A percentile compares a stretch with the other conserved stretches of the same genome.
These are phyloP conservation scores for Candida montana DNA, from an alignment of 805 yeast genomes.

Conservation along the genomic window DNA sequence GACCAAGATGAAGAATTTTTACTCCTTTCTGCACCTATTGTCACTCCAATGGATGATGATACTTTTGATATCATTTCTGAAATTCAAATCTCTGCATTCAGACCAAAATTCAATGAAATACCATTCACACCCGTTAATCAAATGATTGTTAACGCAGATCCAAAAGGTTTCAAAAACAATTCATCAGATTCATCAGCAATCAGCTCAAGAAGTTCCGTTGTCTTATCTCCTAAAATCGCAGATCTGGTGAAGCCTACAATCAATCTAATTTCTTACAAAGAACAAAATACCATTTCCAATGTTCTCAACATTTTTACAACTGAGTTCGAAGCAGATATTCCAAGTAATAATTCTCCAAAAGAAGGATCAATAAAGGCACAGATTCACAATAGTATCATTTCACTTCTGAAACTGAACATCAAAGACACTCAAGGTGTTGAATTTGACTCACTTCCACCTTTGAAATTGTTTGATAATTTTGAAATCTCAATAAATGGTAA, in stretches of 20 bases:
- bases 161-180: constrained; percentile 15
- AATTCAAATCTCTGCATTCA: constrained; percentile 13
- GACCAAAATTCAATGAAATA: constrained; percentile 6
- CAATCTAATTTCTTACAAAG: constrained; percentile 10
- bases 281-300: constrained; percentile 9
- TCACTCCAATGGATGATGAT: neutral
- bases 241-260: constrained; percentile 7
- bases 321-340: constrained; percentile 9
- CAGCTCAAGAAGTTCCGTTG: too few relatives aligned
- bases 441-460: constrained; percentile 20
- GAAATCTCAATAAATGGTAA: constrained; percentile 38
- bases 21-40: neutral
- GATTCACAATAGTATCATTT: constrained; percentile 13
- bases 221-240: constrained; percentile 5
- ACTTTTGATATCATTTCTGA: constrained; percentile 7
- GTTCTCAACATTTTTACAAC: constrained; percentile 20
- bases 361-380: constrained; percentile 8
- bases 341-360: too few relatives aligned
- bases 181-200: neutral
- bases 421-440: constrained; percentile 12
- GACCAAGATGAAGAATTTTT: neutral
- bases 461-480: constrained; percentile 37
- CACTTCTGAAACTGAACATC: constrained; percentile 1
- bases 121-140: constrained; percentile 23
- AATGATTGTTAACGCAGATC: constrained; percentile 15